These are phyloP conservation scores for Salix suchowensis DNA, from an alignment of 345 rosid genomes.

Conservation along the genomic window DNA sequence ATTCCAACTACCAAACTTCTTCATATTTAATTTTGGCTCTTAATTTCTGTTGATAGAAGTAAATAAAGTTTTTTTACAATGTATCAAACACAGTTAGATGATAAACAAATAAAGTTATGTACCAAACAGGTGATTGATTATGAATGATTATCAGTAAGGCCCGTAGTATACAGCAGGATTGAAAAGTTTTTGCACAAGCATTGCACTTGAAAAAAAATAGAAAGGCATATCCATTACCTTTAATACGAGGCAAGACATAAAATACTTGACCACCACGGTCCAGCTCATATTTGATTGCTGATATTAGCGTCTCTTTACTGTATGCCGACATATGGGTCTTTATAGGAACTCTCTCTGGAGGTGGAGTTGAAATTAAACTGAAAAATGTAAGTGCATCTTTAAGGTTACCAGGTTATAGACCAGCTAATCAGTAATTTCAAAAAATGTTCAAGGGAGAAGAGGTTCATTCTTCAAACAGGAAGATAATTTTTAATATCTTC, in stretches of 20 bases:
- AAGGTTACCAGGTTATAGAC: neutral
- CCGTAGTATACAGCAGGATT: neutral
- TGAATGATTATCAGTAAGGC: neutral
- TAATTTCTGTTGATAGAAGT: neutral
- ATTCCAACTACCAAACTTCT: neutral
- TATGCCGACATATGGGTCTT: conserved; percentile 73
- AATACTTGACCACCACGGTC: conserved; percentile 91
- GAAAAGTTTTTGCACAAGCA: neutral
- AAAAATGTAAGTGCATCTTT: conserved; percentile 17
- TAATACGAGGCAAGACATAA: conserved; percentile 90
- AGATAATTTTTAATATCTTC: neutral
- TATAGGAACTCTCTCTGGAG: conserved; percentile 98
- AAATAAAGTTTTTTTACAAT: neutral
- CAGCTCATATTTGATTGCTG: conserved; percentile 76
- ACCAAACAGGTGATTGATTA: neutral
- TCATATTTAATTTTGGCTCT: neutral
- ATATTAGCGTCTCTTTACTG: conserved; percentile 53
- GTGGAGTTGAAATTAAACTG: conserved; percentile 93
- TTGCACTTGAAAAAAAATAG: neutral
- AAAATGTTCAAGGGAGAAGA: neutral
- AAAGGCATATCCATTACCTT: conserved; percentile 40
- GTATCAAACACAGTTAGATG: too few species aligned
- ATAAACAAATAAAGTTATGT: neutral
- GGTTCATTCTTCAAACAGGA: neutral
- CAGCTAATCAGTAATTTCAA: neutral